phyloP scores from a whole-genome alignment of 805 yeast species.

The Cyberlindnera maclurae region DNA sequence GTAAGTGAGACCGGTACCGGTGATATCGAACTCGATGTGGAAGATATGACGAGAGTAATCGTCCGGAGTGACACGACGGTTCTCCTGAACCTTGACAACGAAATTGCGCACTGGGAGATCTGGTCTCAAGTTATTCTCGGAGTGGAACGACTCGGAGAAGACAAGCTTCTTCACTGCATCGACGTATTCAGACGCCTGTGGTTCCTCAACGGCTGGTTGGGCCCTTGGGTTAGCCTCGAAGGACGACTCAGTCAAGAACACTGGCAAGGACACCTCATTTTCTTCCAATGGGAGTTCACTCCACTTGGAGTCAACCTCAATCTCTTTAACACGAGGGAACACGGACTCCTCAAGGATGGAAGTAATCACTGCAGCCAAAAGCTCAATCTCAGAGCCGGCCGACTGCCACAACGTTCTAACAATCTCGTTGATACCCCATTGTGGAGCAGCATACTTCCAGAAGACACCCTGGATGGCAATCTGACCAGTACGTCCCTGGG shows the following conservation, averaged over 20 bases:
- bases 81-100: slow-evolving; percentile 84
- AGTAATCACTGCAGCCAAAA: slow-evolving; percentile 64
- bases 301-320: slow-evolving; percentile 25
- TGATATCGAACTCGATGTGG: slow-evolving; percentile 89
- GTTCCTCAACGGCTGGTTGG: slow-evolving; percentile 31
- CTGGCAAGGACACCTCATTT: slow-evolving; percentile 37
- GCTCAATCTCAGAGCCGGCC: slow-evolving; percentile 75
- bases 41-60: slow-evolving; percentile 92
- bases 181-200: slow-evolving; percentile 27
- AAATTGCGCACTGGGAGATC: slow-evolving; percentile 82
- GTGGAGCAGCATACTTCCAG: slow-evolving; percentile 67
- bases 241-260: slow-evolving; percentile 55
- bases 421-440: slow-evolving; percentile 49
- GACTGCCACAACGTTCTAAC: slow-evolving; percentile 76
- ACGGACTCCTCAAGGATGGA: slow-evolving; percentile 51
- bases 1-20: slow-evolving; percentile 86
- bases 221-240: slow-evolving; percentile 56
- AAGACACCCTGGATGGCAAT: slow-evolving; percentile 75
- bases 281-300: slow-evolving; percentile 24
- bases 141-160: slow-evolving; percentile 73
- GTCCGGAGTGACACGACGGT: slow-evolving; percentile 82
- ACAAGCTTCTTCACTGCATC: slow-evolving; percentile 64
- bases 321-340: slow-evolving; percentile 34
- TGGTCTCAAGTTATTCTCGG: slow-evolving; percentile 65
- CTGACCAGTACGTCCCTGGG: slow-evolving; percentile 66